phyloP scores from a whole-genome alignment of 2,329 filamentous ascomycete genomes.

The Trichoderma lentiforme region DNA sequence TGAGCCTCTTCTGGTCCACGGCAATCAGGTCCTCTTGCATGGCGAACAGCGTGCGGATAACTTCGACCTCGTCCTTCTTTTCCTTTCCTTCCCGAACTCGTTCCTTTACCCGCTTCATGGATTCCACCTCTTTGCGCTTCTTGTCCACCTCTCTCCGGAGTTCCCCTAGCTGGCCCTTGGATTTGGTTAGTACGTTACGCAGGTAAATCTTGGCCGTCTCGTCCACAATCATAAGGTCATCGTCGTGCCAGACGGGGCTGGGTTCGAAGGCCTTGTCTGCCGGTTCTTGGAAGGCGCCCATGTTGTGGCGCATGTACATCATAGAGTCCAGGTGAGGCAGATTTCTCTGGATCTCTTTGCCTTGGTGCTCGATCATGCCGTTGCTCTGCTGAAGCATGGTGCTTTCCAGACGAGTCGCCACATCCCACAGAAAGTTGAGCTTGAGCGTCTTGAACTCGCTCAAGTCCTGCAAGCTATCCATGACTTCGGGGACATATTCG shows the following conservation, averaged over 20 bases:
- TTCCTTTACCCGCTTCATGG: constrained; percentile 68
- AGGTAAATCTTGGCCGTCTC: constrained; percentile 85
- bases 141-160: constrained; percentile 79
- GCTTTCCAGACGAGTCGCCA: constrained; percentile 77
- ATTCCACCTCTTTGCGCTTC: constrained; percentile 81
- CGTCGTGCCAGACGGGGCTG: constrained; percentile 95
- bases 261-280: constrained; percentile 83
- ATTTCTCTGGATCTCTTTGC: constrained; percentile 81
- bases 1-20: constrained; percentile 77
- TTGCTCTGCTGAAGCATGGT: constrained; percentile 72
- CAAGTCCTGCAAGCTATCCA: constrained; percentile 91
- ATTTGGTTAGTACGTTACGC: constrained; percentile 87
- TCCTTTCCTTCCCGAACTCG: constrained; percentile 78
- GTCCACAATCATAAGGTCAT: constrained; percentile 80
- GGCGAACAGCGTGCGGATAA: constrained; percentile 78
- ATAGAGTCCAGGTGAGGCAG: constrained; percentile 86
- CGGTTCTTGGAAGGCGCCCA: constrained; percentile 77
- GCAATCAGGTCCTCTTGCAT: constrained; percentile 83
- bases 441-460: constrained; percentile 83
- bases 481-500: constrained; percentile 88
- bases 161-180: constrained; percentile 78
- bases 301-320: constrained; percentile 97
- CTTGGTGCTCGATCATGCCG: constrained; percentile 67
- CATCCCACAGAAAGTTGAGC: constrained; percentile 80
- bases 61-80: constrained; percentile 81